These are phyloP conservation scores for Yamadazyma mexicana DNA, from an alignment of 1,139 yeast species.

Conservation along the genomic window DNA sequence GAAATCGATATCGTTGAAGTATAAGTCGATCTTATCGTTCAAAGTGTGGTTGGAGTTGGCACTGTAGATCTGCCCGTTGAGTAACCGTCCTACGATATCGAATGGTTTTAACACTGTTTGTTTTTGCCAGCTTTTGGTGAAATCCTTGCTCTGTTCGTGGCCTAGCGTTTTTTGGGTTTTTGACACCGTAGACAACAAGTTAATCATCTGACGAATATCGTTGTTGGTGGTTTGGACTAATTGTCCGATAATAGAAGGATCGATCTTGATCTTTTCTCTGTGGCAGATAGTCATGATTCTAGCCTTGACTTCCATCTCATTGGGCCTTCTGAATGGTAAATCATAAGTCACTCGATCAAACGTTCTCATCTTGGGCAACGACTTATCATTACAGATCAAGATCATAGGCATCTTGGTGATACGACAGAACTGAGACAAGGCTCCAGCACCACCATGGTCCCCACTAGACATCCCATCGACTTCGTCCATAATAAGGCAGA, in stretches of 20 bases:
- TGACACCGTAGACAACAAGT: constrained; percentile 80
- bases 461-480: constrained; percentile 99
- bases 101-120: constrained; percentile 90
- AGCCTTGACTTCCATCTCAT: constrained; percentile 75
- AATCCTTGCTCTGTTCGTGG: constrained; percentile 46
- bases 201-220: constrained; percentile 93
- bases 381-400: constrained; percentile 88
- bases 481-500: constrained; percentile 95
- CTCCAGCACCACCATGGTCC: constrained; percentile 98
- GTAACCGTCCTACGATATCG: constrained; percentile 75
- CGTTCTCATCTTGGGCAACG: constrained; percentile 93
- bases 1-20: constrained; percentile 93
- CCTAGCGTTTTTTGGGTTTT: constrained; percentile 66
- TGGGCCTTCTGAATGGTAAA: constrained; percentile 85
- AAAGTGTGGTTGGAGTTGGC: constrained; percentile 54
- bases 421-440: constrained; percentile 82
- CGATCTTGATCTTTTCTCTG: constrained; percentile 78
- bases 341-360: constrained; percentile 86
- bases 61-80: constrained; percentile 63
- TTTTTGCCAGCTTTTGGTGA: constrained; percentile 79
- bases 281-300: constrained; percentile 89
- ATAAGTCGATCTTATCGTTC: constrained; percentile 83
- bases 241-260: constrained; percentile 79
- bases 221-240: constrained; percentile 82
- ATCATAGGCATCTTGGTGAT: constrained; percentile 88